Base-by-base conservation (phyloP, 176 grass and related monocot genomes). In the Carex pumila region DNA sequence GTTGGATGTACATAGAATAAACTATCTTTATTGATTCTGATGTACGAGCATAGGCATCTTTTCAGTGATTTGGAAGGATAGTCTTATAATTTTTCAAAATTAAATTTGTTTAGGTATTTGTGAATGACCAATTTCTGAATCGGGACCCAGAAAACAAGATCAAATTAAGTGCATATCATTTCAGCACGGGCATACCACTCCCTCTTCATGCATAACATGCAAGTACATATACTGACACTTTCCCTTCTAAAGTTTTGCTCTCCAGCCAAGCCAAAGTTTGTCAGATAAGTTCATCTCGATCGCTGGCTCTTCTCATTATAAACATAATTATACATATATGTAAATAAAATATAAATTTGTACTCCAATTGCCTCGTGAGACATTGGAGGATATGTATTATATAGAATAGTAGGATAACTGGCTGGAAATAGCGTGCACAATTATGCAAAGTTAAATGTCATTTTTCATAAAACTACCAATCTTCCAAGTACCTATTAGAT, bases 191-290 rank as follows among this genome's bases (percentile, higher is more conserved):
- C 96, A 0, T 99, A 99, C 85, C 96, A 99, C 88, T 95, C 96
- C 22, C 89, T 99, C 80, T 99, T 99, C 96, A 99, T 99, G 96
- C 93, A 99, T 80, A 99, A 99, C 89, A 99, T 99, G 96, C 93
- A 93, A 97, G 94, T 84, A 83, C 34, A 67, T 60, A 36, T 88
- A 76, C 43, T 41, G 84, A 83, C 53, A 63, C 77, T 78, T 31
- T 50, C 59, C 22, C 50, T 63, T 19, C 87, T 32, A 32, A 79
- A 71, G 86, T 62, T 64, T 79, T 37, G 14, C 53, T 18, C 62
- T 52, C 39, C 71, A 45, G 71, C 67, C 13, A 66, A 64, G 61
- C 81, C 71, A 85, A 61, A 55, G 52, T 68, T 49, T 71, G 84
- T 81, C 90, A 95, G 93, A 95, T 92, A 95, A 95, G 93, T 92